phyloP scores from a whole-genome alignment of 805 yeast species.

The Metschnikowia noctiluminum region DNA sequence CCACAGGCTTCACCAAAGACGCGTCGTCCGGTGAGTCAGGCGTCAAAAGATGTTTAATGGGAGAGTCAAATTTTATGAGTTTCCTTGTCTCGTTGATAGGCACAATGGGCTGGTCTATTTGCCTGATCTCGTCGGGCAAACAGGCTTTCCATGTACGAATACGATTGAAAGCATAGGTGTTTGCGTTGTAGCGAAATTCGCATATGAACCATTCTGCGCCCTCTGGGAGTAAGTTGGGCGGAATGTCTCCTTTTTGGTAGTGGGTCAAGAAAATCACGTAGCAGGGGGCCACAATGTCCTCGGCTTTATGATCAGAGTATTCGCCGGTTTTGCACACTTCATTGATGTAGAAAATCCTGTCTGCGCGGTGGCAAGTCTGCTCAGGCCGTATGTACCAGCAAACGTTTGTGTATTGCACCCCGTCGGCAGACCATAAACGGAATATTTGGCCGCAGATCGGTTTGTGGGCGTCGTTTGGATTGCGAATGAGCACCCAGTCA shows the following conservation, averaged over 20 bases:
- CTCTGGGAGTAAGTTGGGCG: constrained; percentile 51
- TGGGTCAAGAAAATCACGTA: constrained; percentile 93
- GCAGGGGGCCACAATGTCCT: constrained; percentile 89
- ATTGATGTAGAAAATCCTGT: constrained; percentile 83
- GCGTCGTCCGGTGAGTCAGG: constrained; percentile 69
- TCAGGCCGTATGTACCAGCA: constrained; percentile 99
- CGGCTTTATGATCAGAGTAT: constrained; percentile 88
- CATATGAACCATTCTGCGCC: constrained; percentile 89
- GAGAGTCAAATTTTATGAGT: constrained; percentile 77
- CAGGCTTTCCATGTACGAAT: constrained; percentile 99
- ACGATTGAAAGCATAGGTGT: constrained; percentile 85
- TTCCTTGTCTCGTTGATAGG: constrained; percentile 66
- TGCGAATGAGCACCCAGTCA: constrained; percentile 88
- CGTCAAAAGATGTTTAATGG: constrained; percentile 74
- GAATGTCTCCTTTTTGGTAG: constrained; percentile 93
- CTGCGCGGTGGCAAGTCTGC: constrained; percentile 92
- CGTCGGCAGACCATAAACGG: constrained; percentile 90
- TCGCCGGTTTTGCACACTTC: constrained; percentile 97
- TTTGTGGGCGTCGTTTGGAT: constrained; percentile 82
- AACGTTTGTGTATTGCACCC: constrained; percentile 80
- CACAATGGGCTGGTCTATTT: constrained; percentile 70
- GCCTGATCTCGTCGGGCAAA: constrained; percentile 91
- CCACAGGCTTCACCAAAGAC: constrained; percentile 77
- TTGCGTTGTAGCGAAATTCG: constrained; percentile 90
- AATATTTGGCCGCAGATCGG: constrained; percentile 95